Conservation (phyloP, 345 rosid genomes). For the Gossypium raimondii region DNA sequence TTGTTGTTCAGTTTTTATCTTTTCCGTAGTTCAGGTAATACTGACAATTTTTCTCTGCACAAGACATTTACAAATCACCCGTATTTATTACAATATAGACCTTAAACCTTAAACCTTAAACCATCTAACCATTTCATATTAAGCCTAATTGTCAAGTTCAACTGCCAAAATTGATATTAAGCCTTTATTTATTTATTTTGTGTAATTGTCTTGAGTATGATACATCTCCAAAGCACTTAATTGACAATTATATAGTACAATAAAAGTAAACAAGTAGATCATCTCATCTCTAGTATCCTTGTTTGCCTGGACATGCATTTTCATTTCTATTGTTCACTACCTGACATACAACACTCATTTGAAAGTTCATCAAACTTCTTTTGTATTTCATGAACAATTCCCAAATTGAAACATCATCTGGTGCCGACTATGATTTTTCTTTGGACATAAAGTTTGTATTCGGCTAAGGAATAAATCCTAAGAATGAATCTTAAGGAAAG, state of each 20-base stretch:
- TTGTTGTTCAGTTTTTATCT: no score
- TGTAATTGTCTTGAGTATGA: no score
- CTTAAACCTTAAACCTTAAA: no score
- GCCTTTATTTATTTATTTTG: no score
- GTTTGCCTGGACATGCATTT: background rate
- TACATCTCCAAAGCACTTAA: background rate
- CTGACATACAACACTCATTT: background rate
- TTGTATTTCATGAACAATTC: background rate
- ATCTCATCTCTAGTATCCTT: background rate
- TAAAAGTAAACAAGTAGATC: background rate
- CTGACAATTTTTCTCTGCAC: no score
- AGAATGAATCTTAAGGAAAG: background rate
- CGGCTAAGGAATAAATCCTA: background rate
- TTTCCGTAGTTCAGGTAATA: no score
- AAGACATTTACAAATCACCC: no score
- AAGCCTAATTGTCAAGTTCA: no score
- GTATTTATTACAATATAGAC: no score
- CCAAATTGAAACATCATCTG: background rate
- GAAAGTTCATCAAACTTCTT: background rate
- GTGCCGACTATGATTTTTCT: no score
- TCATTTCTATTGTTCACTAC: background rate
- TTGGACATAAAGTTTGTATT: background rate
- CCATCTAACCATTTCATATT: no score
- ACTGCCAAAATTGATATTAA: no score
- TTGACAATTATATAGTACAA: background rate